phyloP scores from a whole-genome alignment of 1,139 yeast species.

The Taphrina betulina region DNA sequence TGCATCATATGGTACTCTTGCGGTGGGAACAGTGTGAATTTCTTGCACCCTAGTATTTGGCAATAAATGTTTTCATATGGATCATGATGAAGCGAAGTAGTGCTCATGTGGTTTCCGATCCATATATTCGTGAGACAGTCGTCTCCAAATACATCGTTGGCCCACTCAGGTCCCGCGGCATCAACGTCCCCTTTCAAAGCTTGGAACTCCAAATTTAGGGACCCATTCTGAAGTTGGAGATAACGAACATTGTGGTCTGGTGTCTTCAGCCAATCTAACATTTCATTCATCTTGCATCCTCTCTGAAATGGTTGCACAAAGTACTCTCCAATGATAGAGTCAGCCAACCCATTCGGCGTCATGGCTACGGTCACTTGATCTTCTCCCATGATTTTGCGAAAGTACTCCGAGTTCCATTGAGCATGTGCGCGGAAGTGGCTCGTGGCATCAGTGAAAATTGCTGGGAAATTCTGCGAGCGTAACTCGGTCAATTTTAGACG shows the following conservation, averaged over 20 bases:
- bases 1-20: conserved; percentile 34
- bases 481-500: neutral
- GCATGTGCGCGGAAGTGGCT: conserved; percentile 9
- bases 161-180: conserved; percentile 41
- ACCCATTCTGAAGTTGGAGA: conserved; percentile 44
- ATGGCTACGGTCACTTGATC: conserved; percentile 43
- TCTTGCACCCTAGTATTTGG: conserved; percentile 45
- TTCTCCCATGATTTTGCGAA: conserved; percentile 37
- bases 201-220: conserved; percentile 42
- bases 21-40: conserved; percentile 46
- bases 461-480: conserved; percentile 3
- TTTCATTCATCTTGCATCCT: conserved; percentile 40
- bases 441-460: conserved; percentile 7
- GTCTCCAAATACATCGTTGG: conserved; percentile 41
- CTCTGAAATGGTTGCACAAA: conserved; percentile 45
- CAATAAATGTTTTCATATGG: conserved; percentile 47
- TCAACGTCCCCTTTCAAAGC: conserved; percentile 41
- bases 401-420: conserved; percentile 36
- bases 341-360: conserved; percentile 47
- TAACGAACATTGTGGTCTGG: conserved; percentile 40
- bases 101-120: conserved; percentile 46
- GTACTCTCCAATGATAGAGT: conserved; percentile 43
- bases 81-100: conserved; percentile 47
- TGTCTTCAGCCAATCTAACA: conserved; percentile 39
- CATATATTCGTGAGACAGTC: conserved; percentile 47